Evolutionary conservation across 2,329 filamentous ascomycete genomes (phyloP).

Genomic region (Pseudogymnoascus sp.): DNA sequence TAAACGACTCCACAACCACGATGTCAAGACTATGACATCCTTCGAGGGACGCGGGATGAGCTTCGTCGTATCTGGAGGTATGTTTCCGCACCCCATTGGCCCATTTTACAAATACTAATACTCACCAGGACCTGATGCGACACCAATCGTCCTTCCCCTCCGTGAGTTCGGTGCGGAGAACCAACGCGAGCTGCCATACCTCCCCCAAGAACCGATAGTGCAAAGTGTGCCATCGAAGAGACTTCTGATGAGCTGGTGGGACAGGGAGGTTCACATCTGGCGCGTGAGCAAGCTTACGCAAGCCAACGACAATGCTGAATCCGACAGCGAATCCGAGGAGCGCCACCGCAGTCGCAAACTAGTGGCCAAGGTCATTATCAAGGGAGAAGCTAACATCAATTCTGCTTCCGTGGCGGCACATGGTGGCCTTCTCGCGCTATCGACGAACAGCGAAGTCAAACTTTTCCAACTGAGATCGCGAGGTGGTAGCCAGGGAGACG

Average conservation of each 20-base stretch:
- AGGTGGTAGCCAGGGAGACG: conserved; percentile 45
- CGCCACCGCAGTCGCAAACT: conserved; percentile 51
- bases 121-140: conserved; percentile 68
- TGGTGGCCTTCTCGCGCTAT: conserved; percentile 67
- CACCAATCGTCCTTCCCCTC: conserved; percentile 74
- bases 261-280: conserved; percentile 81
- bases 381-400: conserved; percentile 76
- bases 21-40: conserved; percentile 88
- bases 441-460: conserved; percentile 69
- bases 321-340: conserved; percentile 31
- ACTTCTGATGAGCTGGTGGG: conserved; percentile 86
- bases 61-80: conserved; percentile 85
- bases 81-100: conserved; percentile 24
- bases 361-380: conserved; percentile 60
- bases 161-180: conserved; percentile 70
- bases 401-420: conserved; percentile 64
- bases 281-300: conserved; percentile 35
- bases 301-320: conserved; percentile 30
- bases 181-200: conserved; percentile 71
- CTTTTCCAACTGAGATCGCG: conserved; percentile 61
- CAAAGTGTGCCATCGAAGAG: conserved; percentile 66
- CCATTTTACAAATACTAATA: conserved; percentile 27
- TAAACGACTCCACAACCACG: conserved; percentile 80
- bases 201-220: conserved; percentile 72
- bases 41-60: conserved; percentile 81